Base-by-base conservation (phyloP, 352 stramenopile genomes). In the Peronospora destructor region DNA sequence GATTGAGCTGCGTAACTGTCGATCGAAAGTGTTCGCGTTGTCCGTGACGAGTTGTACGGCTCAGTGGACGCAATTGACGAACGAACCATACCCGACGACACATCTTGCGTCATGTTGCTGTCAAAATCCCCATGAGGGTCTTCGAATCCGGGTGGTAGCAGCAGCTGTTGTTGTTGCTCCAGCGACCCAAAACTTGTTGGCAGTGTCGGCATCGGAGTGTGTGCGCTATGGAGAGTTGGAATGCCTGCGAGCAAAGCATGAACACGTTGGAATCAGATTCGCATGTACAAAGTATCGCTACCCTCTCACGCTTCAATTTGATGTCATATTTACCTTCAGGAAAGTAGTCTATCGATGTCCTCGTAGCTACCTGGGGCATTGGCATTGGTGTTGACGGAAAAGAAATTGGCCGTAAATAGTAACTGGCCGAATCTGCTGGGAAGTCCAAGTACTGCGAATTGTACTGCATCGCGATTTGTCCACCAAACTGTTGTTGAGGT, bases 261-360 rank as follows among this genome's bases (percentile, higher is more conserved):
- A 47, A 32, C n/a, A 37, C 16, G 21, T 33, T 17, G 29, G 9
- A 0, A 11, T 49, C 17, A 49, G 32, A 47, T 26, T 29, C 0
- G 4, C 28, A 4, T 32, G 28, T 32, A 32, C 28, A 32, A 32
- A 11, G 28, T 32, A 32, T 32, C 4, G 2, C 4, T 3, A 26
- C 23, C 23, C 23, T 32, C 10, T 9, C 7, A 32, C 10, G 28
- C 30, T 4, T 36, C 30, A 16, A 36, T 3, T 32, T 32, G 25
- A 21, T 12, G 13, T 19, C 12, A 30, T 19, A 10, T 23, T 13
- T 53, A 70, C 56, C 48, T 55, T 70, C 61, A 21, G 47, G 19
- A 39, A 66, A 66, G 28, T 60, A 55, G 25, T 60, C 49, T 17
- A 57, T 17, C 1, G 56, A 41, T 39, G 47, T 11, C 2, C 51